Conservation (phyloP, 768 basidiomycete species). For the Lactarius tabidus region DNA sequence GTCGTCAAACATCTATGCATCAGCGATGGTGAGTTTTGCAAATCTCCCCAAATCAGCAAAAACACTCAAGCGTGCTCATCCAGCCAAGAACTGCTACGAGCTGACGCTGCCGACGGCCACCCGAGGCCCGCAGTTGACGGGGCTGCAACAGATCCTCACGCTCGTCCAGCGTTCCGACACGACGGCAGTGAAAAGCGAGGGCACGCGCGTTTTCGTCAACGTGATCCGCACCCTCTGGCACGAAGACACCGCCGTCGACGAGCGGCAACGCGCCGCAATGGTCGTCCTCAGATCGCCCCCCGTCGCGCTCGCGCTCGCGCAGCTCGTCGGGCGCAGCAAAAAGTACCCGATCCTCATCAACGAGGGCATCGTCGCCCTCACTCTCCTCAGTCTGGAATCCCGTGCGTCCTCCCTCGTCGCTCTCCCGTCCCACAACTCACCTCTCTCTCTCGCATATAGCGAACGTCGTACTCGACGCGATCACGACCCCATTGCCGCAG, state of each 20-base stretch:
- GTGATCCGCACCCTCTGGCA: slow-evolving; percentile 76
- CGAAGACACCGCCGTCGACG: slow-evolving; percentile 44
- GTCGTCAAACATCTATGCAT: slow-evolving; percentile 86
- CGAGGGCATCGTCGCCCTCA: slow-evolving; percentile 82
- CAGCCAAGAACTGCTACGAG: slow-evolving; percentile 45
- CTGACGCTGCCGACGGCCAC: slow-evolving; percentile 47
- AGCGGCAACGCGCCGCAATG: slow-evolving; percentile 52
- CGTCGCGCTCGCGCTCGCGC: slow-evolving; percentile 58
- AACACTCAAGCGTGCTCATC: background rate
- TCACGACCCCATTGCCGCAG: slow-evolving; percentile 47
- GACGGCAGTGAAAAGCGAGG: slow-evolving; percentile 81
- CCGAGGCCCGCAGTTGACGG: slow-evolving; percentile 38
- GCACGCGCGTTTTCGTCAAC: slow-evolving; percentile 84
- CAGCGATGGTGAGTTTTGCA: slow-evolving; percentile 53
- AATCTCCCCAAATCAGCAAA: background rate
- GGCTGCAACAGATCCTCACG: slow-evolving; percentile 65
- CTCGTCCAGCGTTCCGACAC: slow-evolving; percentile 78
- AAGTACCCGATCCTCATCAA: slow-evolving; percentile 85
- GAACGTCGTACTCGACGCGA: slow-evolving; percentile 55
- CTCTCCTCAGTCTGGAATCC: slow-evolving; percentile 63
- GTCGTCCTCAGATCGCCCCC: slow-evolving; percentile 47
- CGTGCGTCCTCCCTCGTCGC: slow-evolving; percentile 43
- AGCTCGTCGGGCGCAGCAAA: slow-evolving; percentile 68
- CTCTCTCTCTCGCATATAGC: slow-evolving; percentile 39
- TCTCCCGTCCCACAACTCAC: slow-evolving; percentile 2